Conservation (phyloP, 2,329 filamentous ascomycete species). For the Sclerotinia minor region DNA sequence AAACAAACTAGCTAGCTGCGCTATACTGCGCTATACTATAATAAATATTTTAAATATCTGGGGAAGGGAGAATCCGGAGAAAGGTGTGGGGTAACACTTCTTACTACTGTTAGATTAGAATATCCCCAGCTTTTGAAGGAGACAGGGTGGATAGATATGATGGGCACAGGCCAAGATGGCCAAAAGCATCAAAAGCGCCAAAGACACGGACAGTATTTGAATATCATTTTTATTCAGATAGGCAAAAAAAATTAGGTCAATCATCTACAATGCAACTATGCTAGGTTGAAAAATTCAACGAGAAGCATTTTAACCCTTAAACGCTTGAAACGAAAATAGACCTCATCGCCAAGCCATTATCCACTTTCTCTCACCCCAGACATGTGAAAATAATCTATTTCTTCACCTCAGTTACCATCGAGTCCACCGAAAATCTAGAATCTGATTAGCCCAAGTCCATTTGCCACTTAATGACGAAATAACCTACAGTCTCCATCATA, state of each 20-base stretch:
- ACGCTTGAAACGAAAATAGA: slow-evolving; percentile 20
- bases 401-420: slow-evolving; percentile 32
- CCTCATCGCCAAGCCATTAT: slow-evolving; percentile 24
- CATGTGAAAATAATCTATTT: slow-evolving; percentile 19
- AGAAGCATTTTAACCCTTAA: slow-evolving; percentile 7
- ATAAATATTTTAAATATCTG: slow-evolving; percentile 7
- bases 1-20: no score
- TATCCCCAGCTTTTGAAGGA: slow-evolving; percentile 5
- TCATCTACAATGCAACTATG: slow-evolving; percentile 7
- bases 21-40: background rate
- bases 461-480: background rate
- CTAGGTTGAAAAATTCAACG: background rate
- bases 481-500: slow-evolving; percentile 43
- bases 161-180: slow-evolving; percentile 11
- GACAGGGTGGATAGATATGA: slow-evolving; percentile 5
- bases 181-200: background rate
- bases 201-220: background rate
- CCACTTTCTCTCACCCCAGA: slow-evolving; percentile 15
- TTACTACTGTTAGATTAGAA: slow-evolving; percentile 6
- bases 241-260: background rate
- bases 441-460: slow-evolving; percentile 27
- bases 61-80: slow-evolving; percentile 19
- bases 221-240: slow-evolving; percentile 5
- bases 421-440: slow-evolving; percentile 39
- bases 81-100: slow-evolving; percentile 11